Evolutionary conservation across 805 yeast genomes (phyloP).

Genomic region (Pachysolen tannophilus): DNA sequence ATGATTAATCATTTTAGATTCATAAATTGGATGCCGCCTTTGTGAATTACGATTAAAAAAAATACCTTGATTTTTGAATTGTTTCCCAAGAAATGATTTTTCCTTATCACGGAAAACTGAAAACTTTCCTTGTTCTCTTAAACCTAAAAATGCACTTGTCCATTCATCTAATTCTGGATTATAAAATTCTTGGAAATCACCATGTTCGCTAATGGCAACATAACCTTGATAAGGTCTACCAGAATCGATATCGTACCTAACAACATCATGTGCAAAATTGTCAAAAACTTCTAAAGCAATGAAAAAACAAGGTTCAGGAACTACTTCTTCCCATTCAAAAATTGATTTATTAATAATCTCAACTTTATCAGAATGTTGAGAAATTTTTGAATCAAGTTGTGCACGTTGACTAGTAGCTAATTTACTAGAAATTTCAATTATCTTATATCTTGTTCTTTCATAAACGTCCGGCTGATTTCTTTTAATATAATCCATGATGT

Average conservation of each 20-base stretch:
- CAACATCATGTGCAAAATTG: conserved; percentile 74
- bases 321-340: conserved; percentile 59
- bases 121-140: conserved; percentile 39
- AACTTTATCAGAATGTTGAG: conserved; percentile 48
- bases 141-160: conserved; percentile 44
- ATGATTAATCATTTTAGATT: too few relatives aligned
- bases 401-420: conserved; percentile 49
- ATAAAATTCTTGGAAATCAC: conserved; percentile 70
- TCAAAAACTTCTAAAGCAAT: conserved; percentile 80
- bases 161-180: conserved; percentile 52
- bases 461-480: conserved; percentile 68
- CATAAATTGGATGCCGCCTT: conserved; percentile 11
- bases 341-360: conserved; percentile 67
- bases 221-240: conserved; percentile 71
- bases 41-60: not conserved
- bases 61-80: too few relatives aligned
- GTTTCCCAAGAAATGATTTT: conserved; percentile 52
- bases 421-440: conserved; percentile 62
- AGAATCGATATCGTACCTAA: conserved; percentile 63
- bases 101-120: conserved; percentile 23
- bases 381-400: conserved; percentile 15
- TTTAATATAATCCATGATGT: conserved; percentile 58
- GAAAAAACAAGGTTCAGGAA: conserved; percentile 63
- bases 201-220: conserved; percentile 62
- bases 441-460: conserved; percentile 54